Evolutionary conservation across 306 rosid species (phyloP), one percentile per base, ranked within the genome.

Genomic region (Delonix regia): DNA sequence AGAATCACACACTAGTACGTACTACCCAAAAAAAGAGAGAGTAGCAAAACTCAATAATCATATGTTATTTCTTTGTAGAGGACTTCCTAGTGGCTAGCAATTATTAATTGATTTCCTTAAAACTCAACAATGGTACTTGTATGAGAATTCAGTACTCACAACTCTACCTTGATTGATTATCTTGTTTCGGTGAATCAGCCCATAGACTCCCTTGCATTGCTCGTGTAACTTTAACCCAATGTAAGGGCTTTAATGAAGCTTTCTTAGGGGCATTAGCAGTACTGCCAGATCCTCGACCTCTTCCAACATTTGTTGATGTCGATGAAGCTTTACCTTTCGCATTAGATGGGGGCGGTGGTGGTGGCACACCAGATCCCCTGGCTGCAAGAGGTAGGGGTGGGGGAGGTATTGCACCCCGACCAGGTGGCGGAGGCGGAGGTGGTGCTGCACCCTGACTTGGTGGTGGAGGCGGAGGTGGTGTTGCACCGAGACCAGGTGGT

Each of bases 151-250:
- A 36, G 66, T 36, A 27, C 60, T 79, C 83, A 36, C 53, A 28
- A 34, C 55, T 38, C 44, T 81, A 95, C 99, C 99, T 92, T 56
- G 97, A 87, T 38, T 83, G 88, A 71, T 85, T 83, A 74, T 85
- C 97, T 77, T 89, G 99, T 81, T 95, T 89, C 7, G 83, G 91
- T 52, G 97, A 87, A 84, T 95, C 99, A 62, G 91, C 99, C 99
- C 99, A 95, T 71, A 95, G 78, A 85, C 99, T 95, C 72, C 97
- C 99, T 80, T 94, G 86, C 83, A 87, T 13, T 80, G 97, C 94
- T 75, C 99, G 88, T 44, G 97, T 88, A 77, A 94, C 97, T 85
- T 95, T 95, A 63, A 92, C 97, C 99, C 99, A 95, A 69, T 95
- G 99, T 56, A 95, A 70, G 59, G 97, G 97, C 87, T 91, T 95